These are phyloP conservation scores for Triangularia verruculosa DNA, from an alignment of 2,329 filamentous ascomycete genomes.

Conservation along the genomic window DNA sequence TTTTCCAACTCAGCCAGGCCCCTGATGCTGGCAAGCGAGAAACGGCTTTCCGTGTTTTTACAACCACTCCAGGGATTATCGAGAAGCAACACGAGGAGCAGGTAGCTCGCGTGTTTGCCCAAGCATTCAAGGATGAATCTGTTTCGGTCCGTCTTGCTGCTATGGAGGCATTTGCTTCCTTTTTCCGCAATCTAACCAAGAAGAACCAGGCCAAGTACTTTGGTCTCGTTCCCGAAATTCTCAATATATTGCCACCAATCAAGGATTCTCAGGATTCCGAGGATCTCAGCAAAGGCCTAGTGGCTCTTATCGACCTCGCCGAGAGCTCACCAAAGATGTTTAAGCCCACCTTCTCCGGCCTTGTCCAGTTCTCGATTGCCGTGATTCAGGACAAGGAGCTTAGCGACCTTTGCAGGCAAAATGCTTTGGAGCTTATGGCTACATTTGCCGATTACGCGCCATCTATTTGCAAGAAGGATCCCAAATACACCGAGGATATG, in stretches of 20 bases:
- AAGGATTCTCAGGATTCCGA: constrained; percentile 90
- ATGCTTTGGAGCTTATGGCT: constrained; percentile 93
- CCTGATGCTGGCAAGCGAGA: constrained; percentile 80
- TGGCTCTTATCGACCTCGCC: constrained; percentile 90
- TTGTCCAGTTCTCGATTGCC: constrained; percentile 89
- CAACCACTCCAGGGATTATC: constrained; percentile 91
- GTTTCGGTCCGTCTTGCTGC: constrained; percentile 86
- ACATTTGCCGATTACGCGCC: constrained; percentile 96
- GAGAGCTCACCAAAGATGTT: constrained; percentile 98
- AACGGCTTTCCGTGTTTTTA: constrained; percentile 91
- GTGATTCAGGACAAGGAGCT: constrained; percentile 96
- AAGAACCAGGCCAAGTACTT: constrained; percentile 89
- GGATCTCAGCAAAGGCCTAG: constrained; percentile 81
- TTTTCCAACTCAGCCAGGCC: constrained; percentile 90
- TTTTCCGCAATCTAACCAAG: constrained; percentile 88
- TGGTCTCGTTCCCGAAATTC: constrained; percentile 78
- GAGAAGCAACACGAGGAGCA: constrained; percentile 91
- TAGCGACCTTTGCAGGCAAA: constrained; percentile 84
- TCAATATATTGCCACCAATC: constrained; percentile 91
- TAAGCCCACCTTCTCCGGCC: constrained; percentile 84
- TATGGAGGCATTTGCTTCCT: constrained; percentile 94
- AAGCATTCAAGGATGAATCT: constrained; percentile 86
- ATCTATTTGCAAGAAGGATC: constrained; percentile 90
- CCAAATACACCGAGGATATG: constrained; percentile 92
- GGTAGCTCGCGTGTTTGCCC: constrained; percentile 84